A percentile compares a stretch with the other conserved stretches of the same genome.
phyloP scores from a whole-genome alignment of 1,284 basidiomycete species.

The Trametes versicolor region DNA sequence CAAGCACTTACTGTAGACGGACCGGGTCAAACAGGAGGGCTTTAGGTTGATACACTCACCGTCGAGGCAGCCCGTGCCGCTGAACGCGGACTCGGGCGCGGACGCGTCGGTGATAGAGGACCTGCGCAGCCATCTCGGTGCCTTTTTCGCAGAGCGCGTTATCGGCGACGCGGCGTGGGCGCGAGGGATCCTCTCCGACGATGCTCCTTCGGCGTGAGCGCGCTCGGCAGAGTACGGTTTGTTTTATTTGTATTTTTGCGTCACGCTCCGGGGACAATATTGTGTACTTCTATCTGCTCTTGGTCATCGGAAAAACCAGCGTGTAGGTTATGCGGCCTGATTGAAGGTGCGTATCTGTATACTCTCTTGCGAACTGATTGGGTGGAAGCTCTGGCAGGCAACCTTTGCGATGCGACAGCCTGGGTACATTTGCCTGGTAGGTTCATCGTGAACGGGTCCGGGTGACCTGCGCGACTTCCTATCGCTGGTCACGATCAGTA shows the following conservation, averaged over 20 bases:
- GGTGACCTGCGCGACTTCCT: neutral
- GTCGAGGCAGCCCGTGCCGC: conserved; percentile 62
- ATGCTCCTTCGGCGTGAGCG: conserved; percentile 16
- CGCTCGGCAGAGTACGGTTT: conserved; percentile 10
- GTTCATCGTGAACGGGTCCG: neutral
- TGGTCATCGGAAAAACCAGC: neutral
- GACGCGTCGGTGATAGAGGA: conserved; percentile 59
- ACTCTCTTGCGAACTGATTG: conserved; percentile 2
- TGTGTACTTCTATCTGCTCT: conserved; percentile 20
- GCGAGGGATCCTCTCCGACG: conserved; percentile 57
- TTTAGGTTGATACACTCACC: conserved; percentile 64
- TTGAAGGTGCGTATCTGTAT: neutral
- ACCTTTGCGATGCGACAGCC: neutral
- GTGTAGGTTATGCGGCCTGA: neutral
- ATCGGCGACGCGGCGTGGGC: conserved; percentile 69
- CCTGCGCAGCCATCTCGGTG: conserved; percentile 65
- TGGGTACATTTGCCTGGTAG: neutral
- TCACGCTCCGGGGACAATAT: conserved; percentile 19
- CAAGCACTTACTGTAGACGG: neutral
- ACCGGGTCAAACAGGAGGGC: conserved; percentile 52
- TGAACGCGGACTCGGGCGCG: conserved; percentile 57
- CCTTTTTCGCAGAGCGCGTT: conserved; percentile 66
- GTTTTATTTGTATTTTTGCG: conserved; percentile 26
- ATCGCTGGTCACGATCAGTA: neutral
- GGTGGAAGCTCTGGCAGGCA: neutral